Conservation (phyloP, 1,139 yeast genomes). For the Debaryomyces singareniensis region DNA sequence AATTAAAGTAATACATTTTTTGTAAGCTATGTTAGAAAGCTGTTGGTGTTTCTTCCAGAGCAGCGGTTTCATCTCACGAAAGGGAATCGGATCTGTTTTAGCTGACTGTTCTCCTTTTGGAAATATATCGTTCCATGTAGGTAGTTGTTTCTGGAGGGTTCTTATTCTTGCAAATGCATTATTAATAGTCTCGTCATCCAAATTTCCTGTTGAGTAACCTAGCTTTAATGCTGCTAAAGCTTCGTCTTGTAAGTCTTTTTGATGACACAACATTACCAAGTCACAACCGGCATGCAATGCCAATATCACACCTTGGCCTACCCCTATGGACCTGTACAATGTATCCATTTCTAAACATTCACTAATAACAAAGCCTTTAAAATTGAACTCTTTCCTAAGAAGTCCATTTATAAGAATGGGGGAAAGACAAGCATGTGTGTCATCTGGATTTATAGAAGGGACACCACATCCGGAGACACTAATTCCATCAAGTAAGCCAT, state of each 20-base stretch:
- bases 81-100: constrained; percentile 16
- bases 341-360: constrained; percentile 67
- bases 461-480: constrained; percentile 66
- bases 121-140: constrained; percentile 43
- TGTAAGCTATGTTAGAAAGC: constrained; percentile 45
- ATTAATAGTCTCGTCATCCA: constrained; percentile 41
- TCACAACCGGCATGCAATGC: constrained; percentile 65
- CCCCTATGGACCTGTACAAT: constrained; percentile 54
- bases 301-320: constrained; percentile 60
- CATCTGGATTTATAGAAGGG: constrained; percentile 58
- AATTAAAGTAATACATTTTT: constrained; percentile 48
- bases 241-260: constrained; percentile 50
- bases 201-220: constrained; percentile 47
- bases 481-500: constrained; percentile 47
- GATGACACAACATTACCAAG: constrained; percentile 58
- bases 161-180: constrained; percentile 41
- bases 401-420: constrained; percentile 52
- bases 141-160: constrained; percentile 35
- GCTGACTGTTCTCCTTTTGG: constrained; percentile 31
- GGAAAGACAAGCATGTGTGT: constrained; percentile 57
- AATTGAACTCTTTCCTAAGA: constrained; percentile 46
- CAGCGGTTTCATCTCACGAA: constrained; percentile 23
- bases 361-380: constrained; percentile 55
- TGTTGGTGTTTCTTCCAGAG: constrained; percentile 38
- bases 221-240: constrained; percentile 51